These are phyloP conservation scores for Cucurbita ficifolia DNA, from an alignment of 306 rosid species.

Conservation along the genomic window DNA sequence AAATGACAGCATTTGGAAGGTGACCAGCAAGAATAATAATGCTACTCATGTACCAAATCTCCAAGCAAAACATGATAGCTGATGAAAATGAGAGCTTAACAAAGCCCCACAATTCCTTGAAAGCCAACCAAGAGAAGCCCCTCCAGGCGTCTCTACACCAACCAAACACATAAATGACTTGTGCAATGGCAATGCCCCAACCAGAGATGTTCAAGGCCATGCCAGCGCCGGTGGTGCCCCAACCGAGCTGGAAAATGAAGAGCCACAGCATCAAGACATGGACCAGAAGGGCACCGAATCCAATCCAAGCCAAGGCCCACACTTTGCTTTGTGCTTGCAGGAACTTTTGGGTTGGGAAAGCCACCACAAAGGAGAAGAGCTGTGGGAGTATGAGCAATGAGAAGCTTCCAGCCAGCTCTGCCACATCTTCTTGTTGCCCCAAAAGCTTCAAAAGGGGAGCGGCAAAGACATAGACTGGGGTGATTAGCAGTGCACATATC, in stretches of 20 bases:
- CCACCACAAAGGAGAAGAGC: conserved; percentile 37
- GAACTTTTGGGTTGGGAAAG: conserved; percentile 65
- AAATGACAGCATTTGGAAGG: conserved; percentile 28
- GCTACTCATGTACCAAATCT: conserved; percentile 32
- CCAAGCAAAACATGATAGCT: conserved; percentile 71
- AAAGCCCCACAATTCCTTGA: conserved; percentile 59
- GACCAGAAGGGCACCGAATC: conserved; percentile 21
- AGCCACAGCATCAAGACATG: conserved; percentile 45
- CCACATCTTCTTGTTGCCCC: conserved; percentile 53
- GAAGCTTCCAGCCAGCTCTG: conserved; percentile 44
- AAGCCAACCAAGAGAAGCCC: conserved; percentile 57
- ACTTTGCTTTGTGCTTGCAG: conserved; percentile 72
- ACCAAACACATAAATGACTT: conserved; percentile 41
- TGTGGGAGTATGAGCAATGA: conserved; percentile 43
- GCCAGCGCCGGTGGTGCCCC: conserved; percentile 58
- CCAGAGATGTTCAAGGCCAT: conserved; percentile 38
- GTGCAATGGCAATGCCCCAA: conserved; percentile 45
- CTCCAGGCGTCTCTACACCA: conserved; percentile 70
- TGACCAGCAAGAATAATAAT: conserved; percentile 23
- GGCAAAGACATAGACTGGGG: conserved; percentile 57
- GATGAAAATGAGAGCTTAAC: conserved; percentile 66
- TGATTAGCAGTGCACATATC: conserved; percentile 23
- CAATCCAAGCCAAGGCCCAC: conserved; percentile 43
- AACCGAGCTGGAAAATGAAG: conserved; percentile 22
- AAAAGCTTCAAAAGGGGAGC: conserved; percentile 40